Evolutionary conservation across 257 asterid species (phyloP).

Genomic region (Leptodermis oblonga): DNA sequence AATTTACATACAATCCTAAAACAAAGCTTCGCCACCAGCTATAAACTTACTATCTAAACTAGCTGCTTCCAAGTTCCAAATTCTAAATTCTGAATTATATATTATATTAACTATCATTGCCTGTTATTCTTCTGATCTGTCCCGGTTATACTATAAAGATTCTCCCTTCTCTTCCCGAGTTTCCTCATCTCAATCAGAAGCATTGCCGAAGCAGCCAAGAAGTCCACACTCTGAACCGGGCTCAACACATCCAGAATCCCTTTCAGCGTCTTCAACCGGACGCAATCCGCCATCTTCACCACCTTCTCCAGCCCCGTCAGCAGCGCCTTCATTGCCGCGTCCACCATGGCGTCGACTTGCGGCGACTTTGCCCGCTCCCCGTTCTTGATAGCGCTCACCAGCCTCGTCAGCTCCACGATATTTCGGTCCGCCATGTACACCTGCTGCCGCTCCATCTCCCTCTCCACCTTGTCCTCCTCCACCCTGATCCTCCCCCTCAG

Average conservation of each 20-base stretch:
- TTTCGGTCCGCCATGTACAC: constrained; percentile 52
- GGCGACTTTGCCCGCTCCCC: not conserved
- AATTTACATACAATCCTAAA: no score
- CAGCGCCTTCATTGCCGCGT: constrained; percentile 32
- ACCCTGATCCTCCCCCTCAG: constrained; percentile 35
- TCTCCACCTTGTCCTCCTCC: constrained; percentile 68
- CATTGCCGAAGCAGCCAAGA: constrained; percentile 44
- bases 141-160: not conserved
- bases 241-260: constrained; percentile 47
- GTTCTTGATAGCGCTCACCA: constrained; percentile 12
- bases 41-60: no score
- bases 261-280: constrained; percentile 49
- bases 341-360: constrained; percentile 33
- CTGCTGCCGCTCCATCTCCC: constrained; percentile 72
- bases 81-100: no score
- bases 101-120: no score
- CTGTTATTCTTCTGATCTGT: no score
- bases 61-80: no score
- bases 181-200: constrained; percentile 41
- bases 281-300: constrained; percentile 73
- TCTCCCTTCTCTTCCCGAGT: constrained; percentile 27
- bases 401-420: constrained; percentile 45
- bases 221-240: constrained; percentile 44
- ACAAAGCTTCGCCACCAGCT: no score
- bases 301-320: constrained; percentile 43